A percentile compares a stretch with the other conserved stretches of the same genome.
Evolutionary conservation across 225 moss, liverwort and hornwort genomes (phyloP).

Genomic region (Pseudoscleropodium purum): DNA sequence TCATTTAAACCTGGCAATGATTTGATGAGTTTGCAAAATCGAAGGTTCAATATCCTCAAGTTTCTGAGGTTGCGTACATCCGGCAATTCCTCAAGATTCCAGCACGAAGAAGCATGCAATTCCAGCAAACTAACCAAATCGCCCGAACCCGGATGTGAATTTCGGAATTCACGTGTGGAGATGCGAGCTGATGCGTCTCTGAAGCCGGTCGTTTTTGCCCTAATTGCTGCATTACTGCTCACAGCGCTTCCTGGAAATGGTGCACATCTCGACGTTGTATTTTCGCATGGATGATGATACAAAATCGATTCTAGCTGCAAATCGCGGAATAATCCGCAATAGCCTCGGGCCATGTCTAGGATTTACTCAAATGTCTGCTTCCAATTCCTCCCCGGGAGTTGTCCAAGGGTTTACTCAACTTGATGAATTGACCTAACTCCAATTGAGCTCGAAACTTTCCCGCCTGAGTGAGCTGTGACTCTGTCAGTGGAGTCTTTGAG

Average conservation of each 20-base stretch:
- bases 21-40: neutral
- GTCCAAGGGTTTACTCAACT: neutral
- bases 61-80: neutral
- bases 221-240: neutral
- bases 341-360: neutral
- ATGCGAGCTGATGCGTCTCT: neutral
- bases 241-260: neutral
- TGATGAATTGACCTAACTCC: neutral
- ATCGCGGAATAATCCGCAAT: neutral
- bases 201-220: neutral
- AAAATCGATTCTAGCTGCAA: neutral
- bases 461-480: neutral
- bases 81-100: neutral
- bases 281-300: neutral
- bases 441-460: too few species aligned
- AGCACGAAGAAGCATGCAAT: neutral
- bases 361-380: neutral
- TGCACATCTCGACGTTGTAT: neutral
- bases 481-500: neutral
- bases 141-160: neutral
- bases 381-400: too few species aligned
- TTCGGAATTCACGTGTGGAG: neutral
- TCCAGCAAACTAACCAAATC: neutral
- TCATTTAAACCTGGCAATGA: neutral
- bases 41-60: neutral